Conservation (phyloP, 2,329 filamentous ascomycete species). For the Colletotrichum neosansevieriae region DNA sequence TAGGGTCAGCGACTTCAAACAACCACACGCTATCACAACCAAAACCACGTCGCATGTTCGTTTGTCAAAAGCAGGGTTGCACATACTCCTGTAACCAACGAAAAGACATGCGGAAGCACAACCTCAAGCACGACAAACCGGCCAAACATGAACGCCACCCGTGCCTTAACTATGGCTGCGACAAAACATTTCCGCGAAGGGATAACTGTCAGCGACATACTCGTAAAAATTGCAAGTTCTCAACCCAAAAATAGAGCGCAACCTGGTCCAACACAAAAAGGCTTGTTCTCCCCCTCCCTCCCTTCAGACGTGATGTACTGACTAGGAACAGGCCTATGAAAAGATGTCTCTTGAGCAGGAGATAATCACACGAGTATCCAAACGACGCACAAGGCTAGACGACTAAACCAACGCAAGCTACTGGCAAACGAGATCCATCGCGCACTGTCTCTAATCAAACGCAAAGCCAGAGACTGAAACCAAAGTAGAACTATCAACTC, state of each 20-base stretch:
- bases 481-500: too few species aligned
- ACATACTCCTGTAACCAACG: not conserved
- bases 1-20: not conserved
- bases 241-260: not conserved
- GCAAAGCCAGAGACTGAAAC: too few species aligned
- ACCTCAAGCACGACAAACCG: not conserved
- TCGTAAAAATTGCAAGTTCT: not conserved
- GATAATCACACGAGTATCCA: too few species aligned
- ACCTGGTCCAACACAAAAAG: not conserved
- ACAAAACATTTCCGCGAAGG: not conserved
- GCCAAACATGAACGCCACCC: not conserved
- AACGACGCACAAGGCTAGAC: too few species aligned
- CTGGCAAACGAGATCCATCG: too few species aligned
- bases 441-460: too few species aligned
- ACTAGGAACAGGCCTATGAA: too few species aligned
- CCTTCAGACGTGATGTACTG: too few species aligned
- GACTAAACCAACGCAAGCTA: too few species aligned
- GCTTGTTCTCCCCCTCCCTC: not conserved
- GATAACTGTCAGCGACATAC: constrained; percentile 4
- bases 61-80: not conserved
- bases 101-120: constrained; percentile 14
- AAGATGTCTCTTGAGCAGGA: too few species aligned
- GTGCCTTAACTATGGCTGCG: constrained; percentile 4
- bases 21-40: not conserved
- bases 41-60: not conserved